These are phyloP conservation scores for Dendrothele bispora DNA, from an alignment of 768 basidiomycete genomes.

Conservation along the genomic window DNA sequence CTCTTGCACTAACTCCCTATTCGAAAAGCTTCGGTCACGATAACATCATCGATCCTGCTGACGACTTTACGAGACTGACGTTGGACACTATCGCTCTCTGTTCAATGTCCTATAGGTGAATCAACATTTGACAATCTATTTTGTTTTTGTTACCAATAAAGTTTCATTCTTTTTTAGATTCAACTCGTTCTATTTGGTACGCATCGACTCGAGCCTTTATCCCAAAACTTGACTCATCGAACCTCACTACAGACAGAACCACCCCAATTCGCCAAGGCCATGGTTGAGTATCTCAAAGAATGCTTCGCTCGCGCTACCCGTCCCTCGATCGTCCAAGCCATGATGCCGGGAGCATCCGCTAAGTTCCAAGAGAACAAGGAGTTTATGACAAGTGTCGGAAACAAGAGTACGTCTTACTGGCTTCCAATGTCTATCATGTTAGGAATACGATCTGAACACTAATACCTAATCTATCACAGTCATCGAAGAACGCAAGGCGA, in stretches of 20 bases:
- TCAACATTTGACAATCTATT: background rate
- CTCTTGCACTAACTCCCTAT: background rate
- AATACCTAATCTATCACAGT: slow-evolving; percentile 31
- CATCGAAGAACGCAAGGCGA: slow-evolving; percentile 35
- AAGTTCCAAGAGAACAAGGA: slow-evolving; percentile 42
- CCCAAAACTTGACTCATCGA: no score
- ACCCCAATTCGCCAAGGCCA: slow-evolving; percentile 39
- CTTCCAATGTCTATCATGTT: background rate
- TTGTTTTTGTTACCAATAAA: slow-evolving; percentile 2
- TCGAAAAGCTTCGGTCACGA: slow-evolving; percentile 39
- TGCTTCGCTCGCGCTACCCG: slow-evolving; percentile 33
- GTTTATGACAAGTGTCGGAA: slow-evolving; percentile 38
- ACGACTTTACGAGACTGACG: slow-evolving; percentile 48
- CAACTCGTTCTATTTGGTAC: slow-evolving; percentile 46
- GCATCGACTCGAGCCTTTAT: background rate
- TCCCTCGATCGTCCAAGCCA: slow-evolving; percentile 30
- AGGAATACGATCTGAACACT: no score
- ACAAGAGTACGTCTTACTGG: slow-evolving; percentile 31
- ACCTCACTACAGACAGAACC: slow-evolving; percentile 23
- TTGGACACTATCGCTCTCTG: slow-evolving; percentile 49
- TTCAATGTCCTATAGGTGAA: slow-evolving; percentile 40
- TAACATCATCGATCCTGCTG: slow-evolving; percentile 38
- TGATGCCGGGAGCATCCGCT: slow-evolving; percentile 33
- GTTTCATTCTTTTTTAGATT: slow-evolving; percentile 25
- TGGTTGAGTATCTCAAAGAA: slow-evolving; percentile 42